Evolutionary conservation across 306 rosid genomes (phyloP).

Genomic region (Mucuna pruriens): DNA sequence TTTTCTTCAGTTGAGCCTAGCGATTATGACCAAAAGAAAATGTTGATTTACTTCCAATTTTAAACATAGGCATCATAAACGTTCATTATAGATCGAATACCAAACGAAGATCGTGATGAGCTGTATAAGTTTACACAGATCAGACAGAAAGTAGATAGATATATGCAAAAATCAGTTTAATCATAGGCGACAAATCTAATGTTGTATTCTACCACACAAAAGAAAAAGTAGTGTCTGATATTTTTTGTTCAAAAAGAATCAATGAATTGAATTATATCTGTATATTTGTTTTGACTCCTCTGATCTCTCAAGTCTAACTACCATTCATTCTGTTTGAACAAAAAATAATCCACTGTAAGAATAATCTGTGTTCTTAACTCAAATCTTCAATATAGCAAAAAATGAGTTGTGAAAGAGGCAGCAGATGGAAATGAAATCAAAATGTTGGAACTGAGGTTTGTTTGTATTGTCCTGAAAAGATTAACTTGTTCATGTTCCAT

Average conservation of each 20-base stretch:
- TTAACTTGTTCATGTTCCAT: neutral
- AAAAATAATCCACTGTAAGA: neutral
- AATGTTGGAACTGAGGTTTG: no score
- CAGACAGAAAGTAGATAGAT: neutral
- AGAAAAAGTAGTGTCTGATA: neutral
- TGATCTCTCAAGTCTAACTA: neutral
- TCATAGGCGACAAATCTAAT: neutral
- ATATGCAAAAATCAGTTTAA: neutral
- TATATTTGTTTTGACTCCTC: neutral
- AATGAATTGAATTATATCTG: neutral
- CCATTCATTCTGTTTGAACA: no score
- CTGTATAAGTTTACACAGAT: neutral
- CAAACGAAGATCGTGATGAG: neutral
- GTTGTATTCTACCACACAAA: neutral
- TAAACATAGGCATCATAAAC: neutral
- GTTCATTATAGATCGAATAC: neutral
- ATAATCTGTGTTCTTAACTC: neutral
- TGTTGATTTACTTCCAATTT: no score
- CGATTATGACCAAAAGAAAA: no score
- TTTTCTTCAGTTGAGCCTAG: neutral
- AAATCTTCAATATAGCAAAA: neutral
- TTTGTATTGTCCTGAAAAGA: no score
- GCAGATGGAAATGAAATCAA: neutral
- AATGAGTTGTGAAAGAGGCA: neutral
- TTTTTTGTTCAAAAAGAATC: neutral